These are phyloP conservation scores for Inga leiocalycina DNA, from an alignment of 306 rosid species.

Conservation along the genomic window DNA sequence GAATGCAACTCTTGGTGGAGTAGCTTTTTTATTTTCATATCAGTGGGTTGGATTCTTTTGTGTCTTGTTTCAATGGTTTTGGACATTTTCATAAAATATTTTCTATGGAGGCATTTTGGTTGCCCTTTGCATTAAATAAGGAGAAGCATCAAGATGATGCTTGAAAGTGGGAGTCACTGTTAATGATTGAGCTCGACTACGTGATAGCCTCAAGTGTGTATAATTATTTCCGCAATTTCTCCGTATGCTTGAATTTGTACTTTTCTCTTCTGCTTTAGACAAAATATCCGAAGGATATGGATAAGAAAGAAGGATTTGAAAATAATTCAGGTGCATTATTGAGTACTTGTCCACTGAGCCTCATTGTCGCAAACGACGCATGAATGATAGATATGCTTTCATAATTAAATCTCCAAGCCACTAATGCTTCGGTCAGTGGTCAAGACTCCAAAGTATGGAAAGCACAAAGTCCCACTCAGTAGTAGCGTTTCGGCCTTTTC, in stretches of 20 bases:
- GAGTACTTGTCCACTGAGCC: conserved; percentile 33
- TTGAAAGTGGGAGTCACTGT: conserved; percentile 5
- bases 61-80: conserved; percentile 14
- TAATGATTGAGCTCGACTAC: conserved; percentile 8
- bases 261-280: conserved; percentile 13
- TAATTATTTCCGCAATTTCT: not conserved
- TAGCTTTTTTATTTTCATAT: conserved; percentile 44
- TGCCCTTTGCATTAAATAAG: not conserved
- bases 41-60: conserved; percentile 8
- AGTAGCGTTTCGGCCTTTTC: no score
- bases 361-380: conserved; percentile 40
- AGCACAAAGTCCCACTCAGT: no score
- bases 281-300: conserved; percentile 29
- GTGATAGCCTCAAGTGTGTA: not conserved
- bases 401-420: no score
- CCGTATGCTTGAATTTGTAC: not conserved
- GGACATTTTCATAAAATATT: not conserved
- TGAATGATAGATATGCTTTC: conserved; percentile 24
- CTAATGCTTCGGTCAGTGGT: no score
- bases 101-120: conserved; percentile 7
- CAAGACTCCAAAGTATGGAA: no score
- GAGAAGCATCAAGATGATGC: conserved; percentile 17
- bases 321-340: conserved; percentile 50
- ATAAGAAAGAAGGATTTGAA: conserved; percentile 46
- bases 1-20: conserved; percentile 47